Percentiles rank a stretch among this genome's conserved stretches.
Evolutionary conservation across 176 grass and related monocot genomes (phyloP).

Genomic region (Ensete ventricosum): DNA sequence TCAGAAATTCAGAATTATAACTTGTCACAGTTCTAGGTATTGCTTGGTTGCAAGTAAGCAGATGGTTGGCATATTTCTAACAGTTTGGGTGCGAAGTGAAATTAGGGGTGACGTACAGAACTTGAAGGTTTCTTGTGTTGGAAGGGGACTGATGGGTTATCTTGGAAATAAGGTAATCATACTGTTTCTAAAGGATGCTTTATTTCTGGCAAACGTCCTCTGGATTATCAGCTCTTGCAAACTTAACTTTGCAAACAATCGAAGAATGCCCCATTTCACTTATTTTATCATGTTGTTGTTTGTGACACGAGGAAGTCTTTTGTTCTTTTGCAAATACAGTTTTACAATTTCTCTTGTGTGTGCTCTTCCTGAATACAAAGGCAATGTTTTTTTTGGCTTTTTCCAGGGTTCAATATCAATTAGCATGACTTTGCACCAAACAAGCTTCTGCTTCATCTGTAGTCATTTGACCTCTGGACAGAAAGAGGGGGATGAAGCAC

Average conservation of each 20-base stretch:
- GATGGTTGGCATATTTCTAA: constrained; percentile 2
- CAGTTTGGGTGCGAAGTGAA: background rate
- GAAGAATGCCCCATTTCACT: too few relatives aligned
- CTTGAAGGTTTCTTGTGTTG: constrained; percentile 4
- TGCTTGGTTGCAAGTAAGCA: background rate
- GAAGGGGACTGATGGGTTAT: constrained; percentile 1
- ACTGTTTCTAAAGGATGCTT: too few relatives aligned
- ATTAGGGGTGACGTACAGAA: background rate
- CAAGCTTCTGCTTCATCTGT: constrained; percentile 14
- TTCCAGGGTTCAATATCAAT: constrained; percentile 2
- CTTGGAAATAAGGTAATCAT: background rate
- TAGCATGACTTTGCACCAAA: background rate
- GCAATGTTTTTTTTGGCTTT: background rate
- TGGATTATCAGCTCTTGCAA: too few relatives aligned
- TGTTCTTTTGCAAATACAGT: too few relatives aligned
- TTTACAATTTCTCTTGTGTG: too few relatives aligned
- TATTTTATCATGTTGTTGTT: too few relatives aligned
- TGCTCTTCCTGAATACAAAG: too few relatives aligned
- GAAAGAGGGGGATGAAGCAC: constrained; percentile 11
- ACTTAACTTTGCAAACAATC: too few relatives aligned
- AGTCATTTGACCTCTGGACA: constrained; percentile 9
- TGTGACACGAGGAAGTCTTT: too few relatives aligned
- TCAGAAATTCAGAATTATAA: too few relatives aligned
- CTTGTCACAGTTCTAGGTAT: background rate
- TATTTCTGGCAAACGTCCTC: too few relatives aligned